Percentiles rank a stretch among this genome's conserved stretches.
phyloP scores from a whole-genome alignment of 768 basidiomycete genomes.

The Dioszegia crocea region DNA sequence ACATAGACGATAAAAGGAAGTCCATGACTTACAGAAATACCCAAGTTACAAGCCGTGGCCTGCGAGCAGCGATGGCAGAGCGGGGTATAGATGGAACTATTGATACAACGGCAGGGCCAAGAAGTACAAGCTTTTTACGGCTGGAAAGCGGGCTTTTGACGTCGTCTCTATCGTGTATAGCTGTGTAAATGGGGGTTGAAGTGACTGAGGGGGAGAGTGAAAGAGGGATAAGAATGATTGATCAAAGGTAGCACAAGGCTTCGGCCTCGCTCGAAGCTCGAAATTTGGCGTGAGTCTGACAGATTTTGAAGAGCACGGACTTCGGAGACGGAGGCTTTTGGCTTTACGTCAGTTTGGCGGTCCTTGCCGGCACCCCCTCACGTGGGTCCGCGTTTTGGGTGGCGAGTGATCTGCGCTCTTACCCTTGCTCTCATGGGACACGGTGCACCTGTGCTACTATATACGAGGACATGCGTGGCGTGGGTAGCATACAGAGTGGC shows the following conservation, averaged over 20 bases:
- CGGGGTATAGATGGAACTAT: not conserved
- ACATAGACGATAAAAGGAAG: no score
- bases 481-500: no score
- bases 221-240: not conserved
- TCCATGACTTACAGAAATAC: no score
- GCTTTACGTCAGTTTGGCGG: not conserved
- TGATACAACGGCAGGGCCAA: constrained; percentile 1
- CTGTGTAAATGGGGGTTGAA: not conserved
- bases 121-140: not conserved
- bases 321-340: not conserved
- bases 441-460: no score
- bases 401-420: not conserved
- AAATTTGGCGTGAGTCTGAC: constrained; percentile 2
- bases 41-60: no score
- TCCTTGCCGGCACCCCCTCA: not conserved
- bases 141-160: no score
- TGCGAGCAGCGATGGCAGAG: not conserved
- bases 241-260: not conserved
- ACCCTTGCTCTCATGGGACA: no score
- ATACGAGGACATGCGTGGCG: no score
- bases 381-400: not conserved
- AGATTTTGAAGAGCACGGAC: not conserved
- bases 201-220: not conserved
- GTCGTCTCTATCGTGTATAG: not conserved
- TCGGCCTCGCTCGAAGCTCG: not conserved